A percentile compares a stretch with the other conserved stretches of the same genome.
Evolutionary conservation across 2,329 filamentous ascomycete genomes (phyloP).

Genomic region (Chalara sp.): DNA sequence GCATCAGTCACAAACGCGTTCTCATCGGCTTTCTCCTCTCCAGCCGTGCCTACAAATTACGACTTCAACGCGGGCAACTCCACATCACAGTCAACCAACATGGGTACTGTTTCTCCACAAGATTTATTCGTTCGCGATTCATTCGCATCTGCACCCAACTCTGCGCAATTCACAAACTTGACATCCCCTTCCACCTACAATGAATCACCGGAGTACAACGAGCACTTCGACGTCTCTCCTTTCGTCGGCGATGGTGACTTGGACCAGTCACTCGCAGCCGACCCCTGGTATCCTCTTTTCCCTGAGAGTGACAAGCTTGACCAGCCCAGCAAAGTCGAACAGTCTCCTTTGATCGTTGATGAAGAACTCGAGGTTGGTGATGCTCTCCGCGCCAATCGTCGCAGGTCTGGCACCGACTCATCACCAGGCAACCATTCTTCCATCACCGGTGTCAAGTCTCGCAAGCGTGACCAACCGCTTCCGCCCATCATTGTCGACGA

Average conservation of each 20-base stretch:
- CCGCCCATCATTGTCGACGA: constrained; percentile 74
- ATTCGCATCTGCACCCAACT: constrained; percentile 72
- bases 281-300: constrained; percentile 71
- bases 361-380: constrained; percentile 44
- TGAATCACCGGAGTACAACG: constrained; percentile 66
- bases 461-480: constrained; percentile 74
- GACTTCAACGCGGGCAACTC: constrained; percentile 36
- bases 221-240: constrained; percentile 72
- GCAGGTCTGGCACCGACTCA: constrained; percentile 31
- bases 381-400: constrained; percentile 33
- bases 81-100: constrained; percentile 40
- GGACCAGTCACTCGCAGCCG: constrained; percentile 32
- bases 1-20: constrained; percentile 21
- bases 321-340: constrained; percentile 15
- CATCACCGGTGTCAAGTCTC: constrained; percentile 62
- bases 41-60: constrained; percentile 36
- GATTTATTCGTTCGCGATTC: constrained; percentile 62
- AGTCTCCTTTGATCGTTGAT: constrained; percentile 22
- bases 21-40: constrained; percentile 24
- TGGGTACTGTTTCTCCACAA: constrained; percentile 76
- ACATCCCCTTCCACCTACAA: constrained; percentile 77
- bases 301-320: constrained; percentile 39
- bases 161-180: constrained; percentile 72
- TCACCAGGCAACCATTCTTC: constrained; percentile 55
- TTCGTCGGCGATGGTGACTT: constrained; percentile 58